Evolutionary conservation across 352 stramenopile species (phyloP).

Genomic region (Aphanomyces invadans): DNA sequence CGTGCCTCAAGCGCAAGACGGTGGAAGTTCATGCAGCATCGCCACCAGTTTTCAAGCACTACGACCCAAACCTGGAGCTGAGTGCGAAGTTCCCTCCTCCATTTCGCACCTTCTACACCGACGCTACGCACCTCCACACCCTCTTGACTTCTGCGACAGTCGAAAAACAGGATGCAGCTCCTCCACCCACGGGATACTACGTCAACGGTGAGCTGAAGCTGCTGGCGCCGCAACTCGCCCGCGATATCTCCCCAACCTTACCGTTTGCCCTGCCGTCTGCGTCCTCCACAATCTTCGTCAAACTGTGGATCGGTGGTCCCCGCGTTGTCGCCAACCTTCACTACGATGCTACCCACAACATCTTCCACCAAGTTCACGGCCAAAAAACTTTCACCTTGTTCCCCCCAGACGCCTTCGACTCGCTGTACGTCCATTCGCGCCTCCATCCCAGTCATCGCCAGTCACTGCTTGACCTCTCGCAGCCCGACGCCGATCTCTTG

Average conservation of each 20-base stretch:
- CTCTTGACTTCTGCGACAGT: not conserved
- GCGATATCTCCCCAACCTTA: not conserved
- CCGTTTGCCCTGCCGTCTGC: not conserved
- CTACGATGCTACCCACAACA: constrained; percentile 27
- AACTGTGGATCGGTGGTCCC: constrained; percentile 24
- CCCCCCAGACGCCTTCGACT: constrained; percentile 6
- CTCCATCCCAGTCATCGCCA: constrained; percentile 26
- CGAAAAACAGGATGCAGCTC: not conserved
- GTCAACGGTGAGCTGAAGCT: constrained; percentile 13
- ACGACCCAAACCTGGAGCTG: constrained; percentile 21
- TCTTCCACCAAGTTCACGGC: constrained; percentile 23
- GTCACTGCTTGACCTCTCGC: constrained; percentile 13
- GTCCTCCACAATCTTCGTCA: not conserved
- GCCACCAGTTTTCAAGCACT: constrained; percentile 10
- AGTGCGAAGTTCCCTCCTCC: not conserved
- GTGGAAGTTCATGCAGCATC: not conserved
- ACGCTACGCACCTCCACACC: not conserved
- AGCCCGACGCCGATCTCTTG: not conserved
- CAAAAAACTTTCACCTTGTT: constrained; percentile 24
- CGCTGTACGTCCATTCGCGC: constrained; percentile 15
- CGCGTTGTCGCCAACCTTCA: constrained; percentile 18
- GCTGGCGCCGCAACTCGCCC: not conserved
- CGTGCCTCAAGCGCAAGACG: not conserved
- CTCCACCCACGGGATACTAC: constrained; percentile 10
- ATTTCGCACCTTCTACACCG: not conserved